phyloP scores from a whole-genome alignment of 345 rosid species.

The Bruguiera parviflora region DNA sequence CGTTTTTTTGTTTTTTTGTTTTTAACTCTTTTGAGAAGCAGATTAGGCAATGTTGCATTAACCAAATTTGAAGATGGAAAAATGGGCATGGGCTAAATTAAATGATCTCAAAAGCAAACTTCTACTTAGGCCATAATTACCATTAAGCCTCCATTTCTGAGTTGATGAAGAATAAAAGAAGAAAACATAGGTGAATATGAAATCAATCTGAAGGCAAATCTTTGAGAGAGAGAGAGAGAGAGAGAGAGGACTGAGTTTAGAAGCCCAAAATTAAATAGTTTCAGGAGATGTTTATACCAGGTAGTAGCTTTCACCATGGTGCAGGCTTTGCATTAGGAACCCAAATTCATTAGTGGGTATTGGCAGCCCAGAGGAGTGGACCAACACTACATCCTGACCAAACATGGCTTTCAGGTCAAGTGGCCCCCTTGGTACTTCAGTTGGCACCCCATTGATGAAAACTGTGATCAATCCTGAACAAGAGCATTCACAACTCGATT shows the following conservation, averaged over 20 bases:
- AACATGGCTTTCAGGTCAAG: constrained; percentile 71
- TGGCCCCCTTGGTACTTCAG: constrained; percentile 75
- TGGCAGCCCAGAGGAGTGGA: constrained; percentile 76
- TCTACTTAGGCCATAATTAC: not conserved
- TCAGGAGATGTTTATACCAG: constrained; percentile 50
- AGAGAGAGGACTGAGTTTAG: not conserved
- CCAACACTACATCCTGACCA: constrained; percentile 65
- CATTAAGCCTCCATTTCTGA: not conserved
- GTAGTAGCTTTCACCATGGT: constrained; percentile 92
- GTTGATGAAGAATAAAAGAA: not conserved
- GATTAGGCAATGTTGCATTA: not conserved
- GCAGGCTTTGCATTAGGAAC: constrained; percentile 63
- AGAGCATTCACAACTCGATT: not conserved
- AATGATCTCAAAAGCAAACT: not conserved
- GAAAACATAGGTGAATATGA: not conserved
- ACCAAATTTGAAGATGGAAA: constrained; percentile 12
- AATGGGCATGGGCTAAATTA: not conserved
- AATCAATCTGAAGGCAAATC: not conserved
- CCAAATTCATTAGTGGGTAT: constrained; percentile 78
- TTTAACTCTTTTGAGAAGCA: too few species aligned
- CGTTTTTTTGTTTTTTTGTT: too few species aligned
- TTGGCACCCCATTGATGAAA: constrained; percentile 77
- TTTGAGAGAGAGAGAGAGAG: not conserved
- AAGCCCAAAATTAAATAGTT: not conserved
- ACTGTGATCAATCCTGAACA: constrained; percentile 62